Base-by-base conservation (phyloP, 2,329 filamentous ascomycete genomes). In the Raffaelea arxii region DNA sequence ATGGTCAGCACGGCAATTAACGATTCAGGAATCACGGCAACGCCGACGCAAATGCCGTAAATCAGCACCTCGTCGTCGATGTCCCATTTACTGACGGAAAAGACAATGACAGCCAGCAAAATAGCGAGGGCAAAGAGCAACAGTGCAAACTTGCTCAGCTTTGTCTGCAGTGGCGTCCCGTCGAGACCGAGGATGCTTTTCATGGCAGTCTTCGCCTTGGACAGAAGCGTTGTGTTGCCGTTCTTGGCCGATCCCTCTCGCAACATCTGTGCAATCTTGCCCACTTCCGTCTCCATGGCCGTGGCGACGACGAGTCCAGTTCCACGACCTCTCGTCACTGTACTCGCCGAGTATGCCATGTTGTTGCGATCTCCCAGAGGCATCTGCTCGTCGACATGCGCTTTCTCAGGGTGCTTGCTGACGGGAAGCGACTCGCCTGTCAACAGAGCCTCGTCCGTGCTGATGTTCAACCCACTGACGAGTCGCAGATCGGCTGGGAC, bases 241-340 rank as follows among this genome's bases (percentile, higher is more conserved):
- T 9, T 16, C 16, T 32, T 32, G 27, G 27, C 9, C 16, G 16
- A 16, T 32, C 16, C 10, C 16, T 10, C 10, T 16, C 9, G 10
- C 10, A 10, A 32, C 10, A 32, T 16, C 10, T 9, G 27, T 16
- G 16, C 9, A 55, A 89, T 87, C 57, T 79, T 79, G 55, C 85
- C 85, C 46, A 89, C 81, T 62, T 87, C 80, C 21, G 84, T 89
- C 49, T 73, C 63, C 82, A 87, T 87, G 18, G 82, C 84, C 11
- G 83, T 88, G 22, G 77, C 74, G 43, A 84, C 76, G 38, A 88
- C 84, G 44, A 89, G 79, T 44, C 84, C 85, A 32, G 75, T 78
- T 14, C 80, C 84, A 55, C 84, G 77, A 47, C 85, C 84, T 61
- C 84, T 84, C 47, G 77, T 82, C 53, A 89, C 80, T 21, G 78